Evolutionary conservation across 2,329 filamentous ascomycete species (phyloP), one percentile per base, ranked within the genome.

Genomic region (Pochonia chlamydosporia): DNA sequence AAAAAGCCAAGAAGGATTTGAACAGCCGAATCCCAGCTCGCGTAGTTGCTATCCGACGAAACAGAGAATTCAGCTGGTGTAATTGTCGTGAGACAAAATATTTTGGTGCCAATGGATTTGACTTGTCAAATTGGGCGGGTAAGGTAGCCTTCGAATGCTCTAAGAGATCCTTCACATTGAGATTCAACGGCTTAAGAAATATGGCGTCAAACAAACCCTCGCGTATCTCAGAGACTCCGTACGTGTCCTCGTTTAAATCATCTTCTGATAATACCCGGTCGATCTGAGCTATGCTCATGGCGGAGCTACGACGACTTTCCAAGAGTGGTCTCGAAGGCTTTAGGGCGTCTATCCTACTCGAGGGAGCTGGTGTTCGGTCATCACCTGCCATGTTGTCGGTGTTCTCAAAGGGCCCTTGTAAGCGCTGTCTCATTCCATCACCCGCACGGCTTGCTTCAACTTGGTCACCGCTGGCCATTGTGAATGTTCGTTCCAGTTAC

Each of bases 1-100:
- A 78, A 58, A 78, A 79, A n/a, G 69, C 76, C n/a, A 74, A 54
- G 52, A 77, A 81, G 0, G 75, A 71, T 52, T 78, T 79, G 20
- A 71, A 52, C 3, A 81, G 61, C 45, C 70, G 72, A 43, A 81
- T 69, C 2, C 77, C 78, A 16, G 71, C 63, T 48, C 73, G 64
- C 4, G 77, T 79, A 4, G 69, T 76, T 5, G 65, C 63, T 18
- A 79, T 63, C 20, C 63, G 62, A 33, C 57, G 57, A 4, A 50
- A 51, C 13, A 77, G 67, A 2, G 62, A 64, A 49, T 63, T 64
- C 9, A 75, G 51, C 49, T 71, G 73, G 44, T 69, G 69, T 57
- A 65, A 66, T 52, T 78, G 75, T 43, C 67, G 68, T 3, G 71
- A 69, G 5, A 79, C 46, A 49, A 79, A 76, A 46, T 67, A 59